Evolutionary conservation across 805 yeast genomes (phyloP), one percentile per base, ranked within the genome.

Genomic region (Kodamaea kaohsiungensis): DNA sequence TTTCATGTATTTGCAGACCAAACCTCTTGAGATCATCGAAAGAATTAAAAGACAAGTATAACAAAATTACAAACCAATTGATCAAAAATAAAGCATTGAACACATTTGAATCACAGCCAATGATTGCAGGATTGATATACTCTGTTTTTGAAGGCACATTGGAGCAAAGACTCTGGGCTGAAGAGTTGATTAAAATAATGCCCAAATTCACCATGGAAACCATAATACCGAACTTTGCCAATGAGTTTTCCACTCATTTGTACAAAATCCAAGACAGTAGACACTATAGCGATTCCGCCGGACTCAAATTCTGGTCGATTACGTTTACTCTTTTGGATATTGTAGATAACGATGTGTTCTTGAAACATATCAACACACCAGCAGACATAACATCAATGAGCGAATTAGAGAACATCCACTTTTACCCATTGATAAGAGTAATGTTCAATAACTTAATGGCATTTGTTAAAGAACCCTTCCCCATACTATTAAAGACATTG

Each of bases 191-290:
- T 7, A 46, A 45, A 38, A 22, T 53, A 40, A 39, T 63, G 47
- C 51, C 35, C 46, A 16, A 48, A 43, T n/a, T 13, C 48, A 39
- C 46, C 51, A 12, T 19, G 53, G 9, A 40, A 16, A 12, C 18
- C 27, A 17, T 48, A 35, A 52, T 18, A n/a, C 45, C 22, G 39
- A 40, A 3, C 50, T 59, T 8, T 33, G 57, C 9, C 38, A 88
- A 85, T 60, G 92, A 88, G 61, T 81, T 79, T 55, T 77, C 75
- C 48, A 60, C 69, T 2, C 85, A 86, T 61, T 70, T 82, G 17
- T 74, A 78, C 52, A 68, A 73, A 42, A 75, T 86, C 47, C 90
- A 86, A 63, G 73, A 82, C 58, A 83, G 84, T 0, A 65, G 70
- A 0, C 73, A 67, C 54, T 86, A 79, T 66, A 72, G 71, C 15